phyloP scores from a whole-genome alignment of 2,329 filamentous ascomycete species.

The Aotearoamyces nothofagi region DNA sequence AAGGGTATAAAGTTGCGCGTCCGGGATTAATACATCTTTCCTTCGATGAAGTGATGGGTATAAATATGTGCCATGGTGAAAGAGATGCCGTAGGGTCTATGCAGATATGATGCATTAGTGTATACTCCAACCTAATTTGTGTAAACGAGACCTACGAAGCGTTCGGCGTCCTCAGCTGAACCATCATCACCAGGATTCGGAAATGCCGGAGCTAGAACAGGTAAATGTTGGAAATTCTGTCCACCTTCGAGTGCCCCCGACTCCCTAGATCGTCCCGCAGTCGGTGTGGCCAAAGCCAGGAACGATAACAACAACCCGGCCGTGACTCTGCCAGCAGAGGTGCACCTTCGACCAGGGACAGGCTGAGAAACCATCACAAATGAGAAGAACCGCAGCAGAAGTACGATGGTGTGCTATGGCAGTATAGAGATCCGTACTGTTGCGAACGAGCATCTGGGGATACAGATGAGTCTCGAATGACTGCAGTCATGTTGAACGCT shows the following conservation, averaged over 20 bases:
- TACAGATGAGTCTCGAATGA: too few species aligned
- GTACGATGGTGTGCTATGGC: too few species aligned
- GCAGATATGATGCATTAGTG: too few species aligned
- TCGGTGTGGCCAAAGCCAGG: slow-evolving; percentile 39
- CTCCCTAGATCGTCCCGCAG: too few species aligned
- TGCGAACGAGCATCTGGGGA: too few species aligned
- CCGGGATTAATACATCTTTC: slow-evolving; percentile 46
- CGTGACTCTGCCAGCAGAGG: slow-evolving; percentile 47
- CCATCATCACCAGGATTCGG: slow-evolving; percentile 31
- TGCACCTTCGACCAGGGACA: slow-evolving; percentile 28
- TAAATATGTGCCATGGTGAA: slow-evolving; percentile 74
- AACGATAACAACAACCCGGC: slow-evolving; percentile 49
- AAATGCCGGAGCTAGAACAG: slow-evolving; percentile 26
- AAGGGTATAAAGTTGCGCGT: slow-evolving; percentile 43
- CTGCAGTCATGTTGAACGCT: too few species aligned
- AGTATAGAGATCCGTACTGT: too few species aligned
- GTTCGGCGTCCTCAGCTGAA: too few species aligned
- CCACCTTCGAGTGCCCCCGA: slow-evolving; percentile 16
- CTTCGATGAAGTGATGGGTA: slow-evolving; percentile 66
- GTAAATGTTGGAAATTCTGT: slow-evolving; percentile 25
- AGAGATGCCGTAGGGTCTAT: slow-evolving; percentile 68
- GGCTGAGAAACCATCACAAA: too few species aligned
- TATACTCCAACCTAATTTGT: too few species aligned
- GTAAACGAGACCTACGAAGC: too few species aligned
- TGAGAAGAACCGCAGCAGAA: too few species aligned